Conservation (phyloP, 768 basidiomycete genomes). For the Sarcodon sp. region DNA sequence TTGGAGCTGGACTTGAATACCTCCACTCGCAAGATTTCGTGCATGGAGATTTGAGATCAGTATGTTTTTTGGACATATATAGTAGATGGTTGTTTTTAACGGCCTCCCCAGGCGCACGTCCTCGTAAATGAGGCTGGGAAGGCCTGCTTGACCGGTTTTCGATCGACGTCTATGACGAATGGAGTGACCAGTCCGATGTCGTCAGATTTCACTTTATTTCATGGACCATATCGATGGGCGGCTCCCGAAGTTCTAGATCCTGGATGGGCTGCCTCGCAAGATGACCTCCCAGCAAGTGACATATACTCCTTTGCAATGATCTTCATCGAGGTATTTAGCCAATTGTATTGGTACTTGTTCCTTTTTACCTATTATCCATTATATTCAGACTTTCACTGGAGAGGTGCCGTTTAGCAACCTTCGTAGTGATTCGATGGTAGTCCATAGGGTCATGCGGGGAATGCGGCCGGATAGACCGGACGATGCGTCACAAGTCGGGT, state of each 20-base stretch:
- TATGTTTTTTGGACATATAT: not conserved
- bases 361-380: not conserved
- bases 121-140: not conserved
- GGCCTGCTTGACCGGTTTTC: not conserved
- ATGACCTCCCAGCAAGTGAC: not conserved
- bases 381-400: not conserved
- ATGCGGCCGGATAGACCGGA: not conserved
- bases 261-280: not conserved
- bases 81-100: not conserved
- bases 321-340: slow-evolving; percentile 6
- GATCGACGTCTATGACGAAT: not conserved
- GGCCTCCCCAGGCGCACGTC: not conserved
- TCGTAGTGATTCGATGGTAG: not conserved
- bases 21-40: not conserved
- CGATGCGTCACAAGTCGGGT: not conserved
- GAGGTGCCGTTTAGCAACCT: not conserved
- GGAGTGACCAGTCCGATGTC: not conserved
- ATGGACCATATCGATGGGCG: not conserved
- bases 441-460: not conserved
- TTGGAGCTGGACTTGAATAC: not conserved
- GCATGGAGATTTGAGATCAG: not conserved
- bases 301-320: not conserved
- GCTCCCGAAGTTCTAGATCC: not conserved
- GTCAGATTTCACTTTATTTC: not conserved
- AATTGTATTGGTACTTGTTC: slow-evolving; percentile 3